Base-by-base conservation (phyloP, 169 alveolate species). In the Plasmodium vivax region DNA sequence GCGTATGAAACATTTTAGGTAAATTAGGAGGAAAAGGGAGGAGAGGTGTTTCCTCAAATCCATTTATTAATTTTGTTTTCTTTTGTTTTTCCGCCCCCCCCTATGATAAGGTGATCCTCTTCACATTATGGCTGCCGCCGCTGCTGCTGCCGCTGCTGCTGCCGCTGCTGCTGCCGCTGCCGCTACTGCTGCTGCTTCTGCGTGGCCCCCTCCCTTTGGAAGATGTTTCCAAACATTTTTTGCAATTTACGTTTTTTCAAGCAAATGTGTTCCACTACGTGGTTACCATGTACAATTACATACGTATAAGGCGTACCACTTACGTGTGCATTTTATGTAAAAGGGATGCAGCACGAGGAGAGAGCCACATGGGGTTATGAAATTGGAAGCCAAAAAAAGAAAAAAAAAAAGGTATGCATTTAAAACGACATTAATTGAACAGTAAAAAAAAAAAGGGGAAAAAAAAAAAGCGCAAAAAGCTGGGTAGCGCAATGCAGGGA, bases 1-100 rank as follows among this genome's bases (percentile, higher is more conserved):
- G 23, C 82, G 56, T 74, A 88, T 41, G 51, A 32, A 19, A 32
- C 36, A 56, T 79, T 71, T 80, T 43, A 88, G 12, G 34, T 79
- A 88, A 43, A 56, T 34, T 38, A 88, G 51, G 27, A 80, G 30
- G 47, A 88, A 23, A 84, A 88, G 83, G 83, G 32, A 16, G 73
- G 71, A n/a, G 82, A 87, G 45, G 73, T 19, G 72, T 79, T 30
- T 75, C 80, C 73, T 88, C 77, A 88, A 79, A 88, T 80, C 94
- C 94, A 88, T 88, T 88, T 88, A 74, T 54, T 85, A 72, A 38
- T 84, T 68, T 34, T 19, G 23, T 16, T 74, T 85, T 14, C 7
- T 27, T 32, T 16, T 68, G 23, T 68, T 68, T 23, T n/a, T 68
- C 32, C 38, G 77, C 32, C 77, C 77, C 77, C 38, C 41, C 38